Evolutionary conservation across 2,329 filamentous ascomycete genomes (phyloP), one percentile per base, ranked within the genome.

Genomic region (Clonostachys rosea): DNA sequence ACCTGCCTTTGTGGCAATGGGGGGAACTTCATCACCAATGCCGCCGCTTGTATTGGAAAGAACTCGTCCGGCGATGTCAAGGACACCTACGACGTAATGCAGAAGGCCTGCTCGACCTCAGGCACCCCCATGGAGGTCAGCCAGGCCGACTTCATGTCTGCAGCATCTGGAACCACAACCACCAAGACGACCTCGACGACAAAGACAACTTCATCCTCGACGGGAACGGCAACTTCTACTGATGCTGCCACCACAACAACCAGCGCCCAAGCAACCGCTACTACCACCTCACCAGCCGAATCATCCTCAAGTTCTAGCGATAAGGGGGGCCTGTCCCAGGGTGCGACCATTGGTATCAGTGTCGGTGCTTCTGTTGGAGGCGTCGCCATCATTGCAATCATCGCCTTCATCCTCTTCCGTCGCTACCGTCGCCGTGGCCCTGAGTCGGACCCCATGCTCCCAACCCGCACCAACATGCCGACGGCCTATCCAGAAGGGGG

Each of bases 1-100:
- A 36, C 54, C 5, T 76, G 74, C 45, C 61, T 76, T 3, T 77
- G 74, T 56, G 54, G 54, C 50, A 73, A 76, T 51, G 56, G 59
- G n/a, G 67, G 69, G 40, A 58, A 66, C 51, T 76, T 76, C 55
- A 59, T 75, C 47, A 66, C 64, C n/a, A 61, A 61, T 30, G 52
- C 68, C 7, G 74, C 72, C 2, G 47, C 48, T 5, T 77, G 74
- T 55, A 54, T 76, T 14, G 70, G 66, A 10, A 48, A 51, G 16
- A 35, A 56, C 4, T 65, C 63, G 40, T 53, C 56, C 1, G 48
- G 20, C 34, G 66, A 71, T 40, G 51, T 74, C 7, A 48, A 56
- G 18, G 55, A 56, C n/a, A 67, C 71, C 36, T 76, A 73, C 51
- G 50, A 59, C 10, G 67, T 59, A 8, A 64, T 76, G 59, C 44